phyloP scores from a whole-genome alignment of 371 early-diverging fungal species.

The Sanchytrium tribonematis region DNA sequence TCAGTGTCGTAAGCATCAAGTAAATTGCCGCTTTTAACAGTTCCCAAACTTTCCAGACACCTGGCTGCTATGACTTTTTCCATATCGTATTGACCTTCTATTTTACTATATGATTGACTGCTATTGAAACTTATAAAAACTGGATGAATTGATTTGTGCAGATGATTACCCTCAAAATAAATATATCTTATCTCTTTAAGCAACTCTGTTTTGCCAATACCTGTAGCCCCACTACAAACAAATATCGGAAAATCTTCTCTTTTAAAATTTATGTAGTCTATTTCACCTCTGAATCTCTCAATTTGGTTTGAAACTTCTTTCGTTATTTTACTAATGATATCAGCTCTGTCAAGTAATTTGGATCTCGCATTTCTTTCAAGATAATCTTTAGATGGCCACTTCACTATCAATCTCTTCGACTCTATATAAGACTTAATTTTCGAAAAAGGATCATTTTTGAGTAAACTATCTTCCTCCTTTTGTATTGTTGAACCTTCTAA shows the following conservation, averaged over 20 bases:
- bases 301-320: too few species aligned
- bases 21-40: background rate
- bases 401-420: too few species aligned
- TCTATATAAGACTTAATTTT: too few species aligned
- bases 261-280: too few species aligned
- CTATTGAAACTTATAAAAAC: background rate
- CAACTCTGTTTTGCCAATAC: background rate
- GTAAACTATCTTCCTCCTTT: too few species aligned
- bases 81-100: background rate
- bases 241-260: background rate
- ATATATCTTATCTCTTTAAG: background rate
- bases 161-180: background rate
- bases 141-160: background rate
- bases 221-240: background rate
- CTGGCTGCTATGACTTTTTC: background rate
- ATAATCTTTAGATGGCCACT: too few species aligned
- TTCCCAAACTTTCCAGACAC: background rate
- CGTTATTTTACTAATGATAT: too few species aligned
- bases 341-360: too few species aligned
- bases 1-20: background rate
- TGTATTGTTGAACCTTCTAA: too few species aligned
- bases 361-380: too few species aligned
- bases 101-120: background rate
- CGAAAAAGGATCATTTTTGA: too few species aligned
- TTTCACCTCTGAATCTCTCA: too few species aligned